Evolutionary conservation across 352 stramenopile species (phyloP).

Genomic region (Phytophthora cactorum): DNA sequence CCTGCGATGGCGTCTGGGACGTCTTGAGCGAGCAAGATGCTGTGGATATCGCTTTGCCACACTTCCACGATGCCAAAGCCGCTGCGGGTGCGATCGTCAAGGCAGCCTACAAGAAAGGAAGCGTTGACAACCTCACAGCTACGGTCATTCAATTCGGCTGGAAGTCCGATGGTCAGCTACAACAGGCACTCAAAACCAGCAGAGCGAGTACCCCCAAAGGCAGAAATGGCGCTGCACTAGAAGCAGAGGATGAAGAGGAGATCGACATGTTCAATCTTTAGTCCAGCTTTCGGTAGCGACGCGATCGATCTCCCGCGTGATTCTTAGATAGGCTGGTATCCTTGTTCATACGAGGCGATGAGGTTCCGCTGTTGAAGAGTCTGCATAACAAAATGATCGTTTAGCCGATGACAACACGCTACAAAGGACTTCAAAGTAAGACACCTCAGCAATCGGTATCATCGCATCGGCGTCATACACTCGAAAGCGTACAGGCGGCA

Average conservation of each 20-base stretch:
- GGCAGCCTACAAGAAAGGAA: constrained; percentile 59
- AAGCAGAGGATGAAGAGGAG: constrained; percentile 33
- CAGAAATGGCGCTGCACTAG: constrained; percentile 5
- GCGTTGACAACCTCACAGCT: constrained; percentile 62
- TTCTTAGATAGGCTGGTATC: constrained; percentile 24
- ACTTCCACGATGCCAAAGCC: constrained; percentile 47
- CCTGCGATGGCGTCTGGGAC: constrained; percentile 72
- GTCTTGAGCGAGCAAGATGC: constrained; percentile 67
- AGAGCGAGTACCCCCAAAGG: constrained; percentile 1
- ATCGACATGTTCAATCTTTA: constrained; percentile 70
- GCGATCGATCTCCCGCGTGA: background rate
- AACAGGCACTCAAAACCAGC: constrained; percentile 16
- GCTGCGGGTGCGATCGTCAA: constrained; percentile 62
- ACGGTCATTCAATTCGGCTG: constrained; percentile 61
- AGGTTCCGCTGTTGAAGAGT: constrained; percentile 41
- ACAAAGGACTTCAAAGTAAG: background rate
- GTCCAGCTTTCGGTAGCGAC: background rate
- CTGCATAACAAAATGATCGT: constrained; percentile 18
- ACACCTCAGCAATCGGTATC: constrained; percentile 48
- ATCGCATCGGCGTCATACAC: constrained; percentile 51
- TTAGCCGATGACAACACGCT: background rate
- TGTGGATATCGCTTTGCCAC: constrained; percentile 48
- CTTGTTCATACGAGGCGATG: constrained; percentile 36
- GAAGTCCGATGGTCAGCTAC: constrained; percentile 30
- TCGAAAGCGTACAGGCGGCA: constrained; percentile 41